Evolutionary conservation across 352 stramenopile species (phyloP), one percentile per base, ranked within the genome.

Genomic region (Phytophthora pluvialis): DNA sequence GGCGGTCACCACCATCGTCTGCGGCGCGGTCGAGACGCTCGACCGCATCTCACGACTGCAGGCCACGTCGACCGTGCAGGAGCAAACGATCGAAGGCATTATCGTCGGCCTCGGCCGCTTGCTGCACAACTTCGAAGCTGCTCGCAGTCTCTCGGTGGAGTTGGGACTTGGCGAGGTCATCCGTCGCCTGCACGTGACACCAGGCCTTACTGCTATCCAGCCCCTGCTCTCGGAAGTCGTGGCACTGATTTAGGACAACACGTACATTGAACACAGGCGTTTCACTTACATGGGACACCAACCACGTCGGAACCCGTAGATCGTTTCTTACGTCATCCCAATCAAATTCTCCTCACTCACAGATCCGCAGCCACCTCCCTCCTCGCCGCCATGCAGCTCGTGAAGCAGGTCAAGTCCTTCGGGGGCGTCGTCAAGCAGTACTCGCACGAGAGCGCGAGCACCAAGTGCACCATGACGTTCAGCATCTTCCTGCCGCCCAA

Each of bases 381-480:
- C n/a, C n/a, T n/a, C n/a, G n/a, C n/a, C n/a, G 25, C 46, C 45
- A 85, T 94, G 75, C 76, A 92, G 71, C 74, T 93, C 35, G 44
- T 93, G 35, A 93, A 93, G 81, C 85, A 93, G 57, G 68, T 74
- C 48, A 80, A 85, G 60, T 86, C 81, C 45, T 94, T 93, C 48
- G 87, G 79, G 60, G 89, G 90, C 69, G 58, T 73, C 53, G 72
- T 97, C 63, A 92, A 93, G 67, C 89, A 95, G 64, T 94, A 88
- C 63, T 78, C 88, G 56, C 93, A 98, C 63, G 81, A 90, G 60
- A 96, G 80, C 46, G 57, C 74, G 32, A 79, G 60, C 32, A 95
- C 84, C 43, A 90, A 93, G 63, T 95, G 83, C 49, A 82, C 83
- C 35, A 98, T 98, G 93, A 95, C 87, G 58, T 97, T 97, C 76